phyloP scores from a whole-genome alignment of 1,139 yeast species.

The Suhomyces coccinellae region DNA sequence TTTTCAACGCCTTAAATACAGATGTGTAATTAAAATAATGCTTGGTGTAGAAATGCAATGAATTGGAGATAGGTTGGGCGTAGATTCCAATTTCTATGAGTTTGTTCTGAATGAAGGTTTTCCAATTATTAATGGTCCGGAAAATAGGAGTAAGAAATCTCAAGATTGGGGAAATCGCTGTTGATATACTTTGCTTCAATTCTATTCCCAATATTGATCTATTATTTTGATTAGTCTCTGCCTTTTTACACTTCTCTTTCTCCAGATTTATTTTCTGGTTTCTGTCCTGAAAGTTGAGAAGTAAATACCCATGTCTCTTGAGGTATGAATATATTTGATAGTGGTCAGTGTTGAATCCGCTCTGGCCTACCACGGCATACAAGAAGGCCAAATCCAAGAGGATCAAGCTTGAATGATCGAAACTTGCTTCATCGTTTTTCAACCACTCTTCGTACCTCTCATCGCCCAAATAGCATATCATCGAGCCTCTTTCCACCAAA shows the following conservation, averaged over 20 bases:
- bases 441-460: constrained; percentile 13
- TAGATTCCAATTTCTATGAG: background rate
- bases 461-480: constrained; percentile 51
- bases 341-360: constrained; percentile 43
- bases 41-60: constrained; percentile 15
- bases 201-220: background rate
- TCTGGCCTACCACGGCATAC: constrained; percentile 52
- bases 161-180: background rate
- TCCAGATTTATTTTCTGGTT: background rate
- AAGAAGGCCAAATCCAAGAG: constrained; percentile 66
- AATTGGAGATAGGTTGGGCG: constrained; percentile 12
- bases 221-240: too few relatives aligned
- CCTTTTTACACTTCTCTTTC: background rate
- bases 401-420: constrained; percentile 26
- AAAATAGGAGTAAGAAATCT: background rate
- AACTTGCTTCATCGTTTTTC: constrained; percentile 18
- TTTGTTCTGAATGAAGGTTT: background rate
- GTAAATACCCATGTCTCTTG: constrained; percentile 78
- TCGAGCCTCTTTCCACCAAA: constrained; percentile 79
- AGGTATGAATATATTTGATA: constrained; percentile 74
- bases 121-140: background rate
- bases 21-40: constrained; percentile 41
- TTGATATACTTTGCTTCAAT: background rate
- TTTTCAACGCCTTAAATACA: constrained; percentile 38
- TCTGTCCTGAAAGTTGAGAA: constrained; percentile 31